Percentiles rank a stretch among this genome's conserved stretches.
Evolutionary conservation across 441 rosid species (phyloP).

Genomic region (Syzygium syzygioides): DNA sequence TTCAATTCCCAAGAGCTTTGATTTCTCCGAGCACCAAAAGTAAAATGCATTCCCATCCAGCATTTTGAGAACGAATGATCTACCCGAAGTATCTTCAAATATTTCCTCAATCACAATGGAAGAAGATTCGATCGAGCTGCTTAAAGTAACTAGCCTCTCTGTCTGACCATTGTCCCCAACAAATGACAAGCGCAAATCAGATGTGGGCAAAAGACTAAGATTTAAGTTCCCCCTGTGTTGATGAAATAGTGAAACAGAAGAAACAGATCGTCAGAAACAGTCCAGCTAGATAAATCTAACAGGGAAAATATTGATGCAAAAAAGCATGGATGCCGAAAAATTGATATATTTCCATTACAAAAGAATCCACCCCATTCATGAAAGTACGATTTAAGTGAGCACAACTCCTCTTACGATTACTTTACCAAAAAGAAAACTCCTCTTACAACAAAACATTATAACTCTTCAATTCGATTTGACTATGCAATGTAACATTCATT

Average conservation of each 20-base stretch:
- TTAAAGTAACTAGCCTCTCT: slow-evolving; percentile 60
- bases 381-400: not conserved
- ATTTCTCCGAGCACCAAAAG: slow-evolving; percentile 95
- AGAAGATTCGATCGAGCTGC: slow-evolving; percentile 36
- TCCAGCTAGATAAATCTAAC: not conserved
- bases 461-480: not conserved
- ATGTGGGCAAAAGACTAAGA: slow-evolving; percentile 71
- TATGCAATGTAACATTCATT: not conserved
- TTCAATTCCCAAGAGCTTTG: slow-evolving; percentile 76
- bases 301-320: not conserved
- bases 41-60: slow-evolving; percentile 50
- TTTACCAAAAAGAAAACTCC: not conserved
- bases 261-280: not conserved
- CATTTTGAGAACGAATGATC: slow-evolving; percentile 59
- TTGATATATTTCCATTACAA: not conserved
- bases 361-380: not conserved
- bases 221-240: slow-evolving; percentile 72
- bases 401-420: not conserved
- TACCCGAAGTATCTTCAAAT: slow-evolving; percentile 64
- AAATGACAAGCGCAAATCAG: slow-evolving; percentile 74
- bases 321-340: not conserved
- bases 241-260: not conserved
- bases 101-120: slow-evolving; percentile 57
- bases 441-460: not conserved
- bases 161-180: slow-evolving; percentile 77